These are phyloP conservation scores for Aspergillus uvarum DNA, from an alignment of 2,329 filamentous ascomycete genomes.

Conservation along the genomic window DNA sequence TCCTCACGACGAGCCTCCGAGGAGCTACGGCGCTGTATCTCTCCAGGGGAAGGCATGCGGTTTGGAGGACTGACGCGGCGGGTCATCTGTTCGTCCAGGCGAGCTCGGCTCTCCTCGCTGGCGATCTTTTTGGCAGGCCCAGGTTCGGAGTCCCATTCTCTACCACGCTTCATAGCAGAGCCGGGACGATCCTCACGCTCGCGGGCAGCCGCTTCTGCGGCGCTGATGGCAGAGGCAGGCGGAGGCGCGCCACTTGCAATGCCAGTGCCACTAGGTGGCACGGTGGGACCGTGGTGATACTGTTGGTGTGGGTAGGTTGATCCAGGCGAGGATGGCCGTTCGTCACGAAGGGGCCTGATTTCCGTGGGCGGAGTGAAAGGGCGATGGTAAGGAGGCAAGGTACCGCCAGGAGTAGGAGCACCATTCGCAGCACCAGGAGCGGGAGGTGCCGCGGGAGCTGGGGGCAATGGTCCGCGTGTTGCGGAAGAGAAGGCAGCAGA, in stretches of 20 bases:
- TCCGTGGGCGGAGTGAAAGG: conserved; percentile 80
- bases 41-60: conserved; percentile 63
- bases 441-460: conserved; percentile 31
- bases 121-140: conserved; percentile 73
- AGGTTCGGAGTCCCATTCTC: conserved; percentile 89
- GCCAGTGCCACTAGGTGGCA: conserved; percentile 49
- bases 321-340: conserved; percentile 86
- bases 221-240: conserved; percentile 64
- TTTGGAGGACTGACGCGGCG: conserved; percentile 65
- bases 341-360: conserved; percentile 77
- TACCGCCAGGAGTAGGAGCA: conserved; percentile 49
- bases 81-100: conserved; percentile 78
- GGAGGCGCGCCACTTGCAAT: conserved; percentile 69
- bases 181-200: conserved; percentile 72
- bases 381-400: conserved; percentile 70
- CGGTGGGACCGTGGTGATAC: conserved; percentile 72
- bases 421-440: conserved; percentile 14
- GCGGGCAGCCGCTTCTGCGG: conserved; percentile 67
- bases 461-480: conserved; percentile 48
- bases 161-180: conserved; percentile 77
- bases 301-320: conserved; percentile 79
- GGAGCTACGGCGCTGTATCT: conserved; percentile 73
- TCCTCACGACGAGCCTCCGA: conserved; percentile 68
- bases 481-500: conserved; percentile 29
- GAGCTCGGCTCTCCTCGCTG: conserved; percentile 82